Base-by-base conservation (phyloP, 352 stramenopile species). In the Thalassiosira allenii region DNA sequence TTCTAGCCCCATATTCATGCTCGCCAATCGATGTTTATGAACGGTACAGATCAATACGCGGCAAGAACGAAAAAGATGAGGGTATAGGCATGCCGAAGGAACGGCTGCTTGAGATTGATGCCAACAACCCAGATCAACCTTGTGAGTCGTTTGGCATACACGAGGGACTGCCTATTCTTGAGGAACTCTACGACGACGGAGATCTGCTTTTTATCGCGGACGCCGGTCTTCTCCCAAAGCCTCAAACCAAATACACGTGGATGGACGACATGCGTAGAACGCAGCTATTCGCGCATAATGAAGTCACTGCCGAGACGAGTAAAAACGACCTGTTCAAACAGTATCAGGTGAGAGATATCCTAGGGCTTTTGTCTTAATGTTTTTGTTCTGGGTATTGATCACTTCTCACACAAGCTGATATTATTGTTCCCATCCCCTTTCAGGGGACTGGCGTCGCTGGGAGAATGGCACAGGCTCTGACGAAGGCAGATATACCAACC, bases 1-100 rank as follows among this genome's bases (percentile, higher is more conserved):
- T 92, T 71, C 62, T 94, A 22, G 68, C 79, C 34, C 90, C 90
- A 30, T 54, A 90, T 52, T 86, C 72, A 44, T 93, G 89, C 64
- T 43, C 63, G 51, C 44, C 66, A 52, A 66, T 69, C 22, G 69
- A 88, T 71, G 76, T 85, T 3, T 83, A 83, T 43, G 61, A 78
- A 0, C 73, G 63, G 37, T 85, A 86, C 51, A 75, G 57, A 41
- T 41, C 12, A 14, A 71, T 86, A 32, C 66, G 75, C 29, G 76
- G 71, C 30, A 85, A 81, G 27, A 83, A 17, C 37, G 37, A 47
- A 9, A 47, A 59, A 23, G 47, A 52, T 47, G 68, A 73, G 33
- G 76, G 62, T 41, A 44, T 86, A 71, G 78, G 78, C 57, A 40
- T 86, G 25, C 61, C 58, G 27, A 44, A 58, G 23, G 20, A 22